These are phyloP conservation scores for Iberis pinnata DNA, from an alignment of 345 rosid species.

Conservation along the genomic window DNA sequence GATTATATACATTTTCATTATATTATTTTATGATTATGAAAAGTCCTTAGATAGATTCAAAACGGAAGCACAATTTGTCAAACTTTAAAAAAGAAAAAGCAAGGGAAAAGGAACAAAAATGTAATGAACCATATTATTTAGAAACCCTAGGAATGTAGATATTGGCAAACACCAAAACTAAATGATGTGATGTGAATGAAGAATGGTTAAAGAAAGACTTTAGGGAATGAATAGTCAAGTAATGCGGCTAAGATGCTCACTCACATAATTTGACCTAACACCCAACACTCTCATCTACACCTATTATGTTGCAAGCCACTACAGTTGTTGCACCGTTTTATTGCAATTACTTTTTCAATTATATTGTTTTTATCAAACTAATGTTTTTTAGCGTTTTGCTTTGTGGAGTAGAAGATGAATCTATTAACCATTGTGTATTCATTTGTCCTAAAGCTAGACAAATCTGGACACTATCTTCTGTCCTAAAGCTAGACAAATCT, in stretches of 20 bases:
- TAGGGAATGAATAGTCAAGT: slow-evolving; percentile 32
- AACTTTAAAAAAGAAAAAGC: slow-evolving; percentile 13
- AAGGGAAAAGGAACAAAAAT: slow-evolving; percentile 19
- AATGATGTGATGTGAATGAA: slow-evolving; percentile 11
- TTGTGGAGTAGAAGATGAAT: too few relatives aligned
- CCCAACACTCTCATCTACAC: slow-evolving; percentile 20
- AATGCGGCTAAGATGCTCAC: slow-evolving; percentile 30
- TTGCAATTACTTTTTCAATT: background rate
- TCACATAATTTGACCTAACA: slow-evolving; percentile 27
- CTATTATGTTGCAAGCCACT: slow-evolving; percentile 32
- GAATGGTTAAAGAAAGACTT: background rate
- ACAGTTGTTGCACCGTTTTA: slow-evolving; percentile 1
- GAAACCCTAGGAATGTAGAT: slow-evolving; percentile 20
- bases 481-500: too few relatives aligned
- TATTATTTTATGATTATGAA: too few relatives aligned
- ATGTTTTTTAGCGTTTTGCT: too few relatives aligned
- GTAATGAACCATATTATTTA: slow-evolving; percentile 7
- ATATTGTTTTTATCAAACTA: too few relatives aligned
- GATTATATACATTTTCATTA: too few relatives aligned
- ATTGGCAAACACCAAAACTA: background rate
- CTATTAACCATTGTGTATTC: too few relatives aligned
- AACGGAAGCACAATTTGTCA: slow-evolving; percentile 21
- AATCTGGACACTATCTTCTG: too few relatives aligned
- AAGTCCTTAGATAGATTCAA: too few relatives aligned
- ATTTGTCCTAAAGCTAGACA: too few relatives aligned